A percentile compares a stretch with the other conserved stretches of the same genome.
Evolutionary conservation across 202 grass and related monocot genomes (phyloP).

Genomic region (Setaria italica): DNA sequence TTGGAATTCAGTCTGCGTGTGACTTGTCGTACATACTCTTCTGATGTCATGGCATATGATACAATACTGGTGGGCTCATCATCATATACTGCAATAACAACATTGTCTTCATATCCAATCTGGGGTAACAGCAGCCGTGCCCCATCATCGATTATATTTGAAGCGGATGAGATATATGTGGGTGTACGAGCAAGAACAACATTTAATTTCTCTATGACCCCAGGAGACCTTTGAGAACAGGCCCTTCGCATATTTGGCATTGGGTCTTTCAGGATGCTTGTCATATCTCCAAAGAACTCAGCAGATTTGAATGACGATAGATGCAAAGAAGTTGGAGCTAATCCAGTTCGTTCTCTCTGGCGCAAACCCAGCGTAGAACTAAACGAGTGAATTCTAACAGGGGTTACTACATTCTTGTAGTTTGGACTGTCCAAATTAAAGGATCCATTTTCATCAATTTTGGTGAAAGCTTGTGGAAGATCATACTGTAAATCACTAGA

Average conservation of each 20-base stretch:
- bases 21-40: conserved; percentile 74
- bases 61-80: conserved; percentile 95
- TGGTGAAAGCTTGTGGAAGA: conserved; percentile 53
- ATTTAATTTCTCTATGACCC: conserved; percentile 61
- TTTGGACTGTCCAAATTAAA: conserved; percentile 53
- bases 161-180: conserved; percentile 60
- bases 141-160: conserved; percentile 66
- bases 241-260: conserved; percentile 74
- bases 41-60: conserved; percentile 85
- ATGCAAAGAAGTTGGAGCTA: conserved; percentile 66
- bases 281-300: conserved; percentile 46
- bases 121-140: conserved; percentile 70
- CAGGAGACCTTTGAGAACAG: conserved; percentile 84
- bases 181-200: conserved; percentile 60
- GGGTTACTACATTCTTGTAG: conserved; percentile 57
- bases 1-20: conserved; percentile 44
- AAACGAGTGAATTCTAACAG: conserved; percentile 80
- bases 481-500: conserved; percentile 65
- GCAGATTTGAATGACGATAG: conserved; percentile 57
- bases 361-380: conserved; percentile 60
- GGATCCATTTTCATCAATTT: conserved; percentile 60
- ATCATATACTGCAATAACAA: conserved; percentile 86
- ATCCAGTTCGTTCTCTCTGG: conserved; percentile 58
- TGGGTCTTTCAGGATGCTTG: conserved; percentile 54
- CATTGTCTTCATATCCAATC: conserved; percentile 56